Conservation (phyloP, 1,284 basidiomycete genomes). For the Mrakiaceae sp. region DNA sequence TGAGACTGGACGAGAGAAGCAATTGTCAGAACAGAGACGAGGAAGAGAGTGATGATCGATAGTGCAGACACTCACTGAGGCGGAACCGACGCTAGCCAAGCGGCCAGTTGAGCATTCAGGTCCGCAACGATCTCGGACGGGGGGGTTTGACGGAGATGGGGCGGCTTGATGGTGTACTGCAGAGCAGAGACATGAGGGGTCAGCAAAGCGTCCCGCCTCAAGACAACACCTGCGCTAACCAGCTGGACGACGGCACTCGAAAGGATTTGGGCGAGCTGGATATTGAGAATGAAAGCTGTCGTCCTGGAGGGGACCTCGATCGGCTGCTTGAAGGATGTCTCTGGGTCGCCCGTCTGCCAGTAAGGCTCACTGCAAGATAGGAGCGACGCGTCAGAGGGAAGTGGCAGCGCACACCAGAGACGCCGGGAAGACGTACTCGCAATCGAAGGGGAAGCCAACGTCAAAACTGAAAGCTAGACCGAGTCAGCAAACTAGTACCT, state of each 20-base stretch:
- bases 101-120: background rate
- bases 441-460: constrained; percentile 11
- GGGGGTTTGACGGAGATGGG: background rate
- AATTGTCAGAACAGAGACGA: too few relatives aligned
- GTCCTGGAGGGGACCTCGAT: background rate
- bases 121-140: constrained; percentile 6
- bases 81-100: constrained; percentile 8
- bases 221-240: background rate
- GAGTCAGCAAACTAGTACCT: background rate
- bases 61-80: background rate
- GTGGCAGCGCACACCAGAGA: background rate
- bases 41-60: background rate
- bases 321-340: constrained; percentile 6
- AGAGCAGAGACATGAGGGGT: background rate
- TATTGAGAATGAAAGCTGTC: constrained; percentile 8
- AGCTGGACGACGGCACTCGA: constrained; percentile 5
- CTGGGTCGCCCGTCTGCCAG: constrained; percentile 7
- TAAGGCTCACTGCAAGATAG: background rate
- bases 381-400: background rate
- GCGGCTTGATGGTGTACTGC: constrained; percentile 14
- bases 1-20: background rate
- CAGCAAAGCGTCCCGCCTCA: background rate
- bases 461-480: constrained; percentile 4
- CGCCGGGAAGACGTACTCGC: constrained; percentile 7
- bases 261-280: constrained; percentile 9